Evolutionary conservation across 495 filamentous ascomycete species (phyloP), one percentile per base, ranked within the genome.

Genomic region (Rhypophila decipiens): DNA sequence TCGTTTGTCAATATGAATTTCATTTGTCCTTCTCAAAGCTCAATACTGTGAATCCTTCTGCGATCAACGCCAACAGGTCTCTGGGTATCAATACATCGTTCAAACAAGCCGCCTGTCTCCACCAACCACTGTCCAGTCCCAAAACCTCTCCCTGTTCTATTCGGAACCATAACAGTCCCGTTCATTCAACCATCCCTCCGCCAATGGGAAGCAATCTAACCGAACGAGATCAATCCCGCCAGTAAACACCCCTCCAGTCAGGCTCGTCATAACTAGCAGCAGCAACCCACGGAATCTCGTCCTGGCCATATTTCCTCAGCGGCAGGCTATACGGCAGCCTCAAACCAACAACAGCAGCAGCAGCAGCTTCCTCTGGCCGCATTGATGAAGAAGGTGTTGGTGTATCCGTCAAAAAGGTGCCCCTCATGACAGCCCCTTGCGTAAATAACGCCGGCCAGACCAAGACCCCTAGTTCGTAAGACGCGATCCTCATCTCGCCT

Each of bases 311-410:
- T 19, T 68, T 71, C 24, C 77, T 73, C 18, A 94, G 62, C 0
- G 90, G 90, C 2, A 95, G 66, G 60, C 82, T 82, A 68, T 96
- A 96, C 21, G 90, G 86, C 75, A 95, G 83, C 10, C 89, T 73
- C 33, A 90, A 70, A 1, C 84, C 85, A 15, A 94, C 78, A 0
- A 74, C 53, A 15, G 58, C 53, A 44, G 57, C 53, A 24, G 22
- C 3, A 39, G n/a, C 13, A 13, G 56, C 24, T 47, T 48, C 24
- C 11, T 46, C 24, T 53, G 31, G 2, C 22, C 27, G 29, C 43
- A 11, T 0, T 19, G 10, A 0, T 33, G 29, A 13, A 5, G 35
- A n/a, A 7, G 35, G 15, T 11, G 19, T 36, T 1, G 39, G 44
- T 8, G 44, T 51, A 58, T 91, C 83, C 11, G 57, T 72, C 53